Base-by-base conservation (phyloP, 2,329 filamentous ascomycete genomes). In the Parafenestella ontariensis region DNA sequence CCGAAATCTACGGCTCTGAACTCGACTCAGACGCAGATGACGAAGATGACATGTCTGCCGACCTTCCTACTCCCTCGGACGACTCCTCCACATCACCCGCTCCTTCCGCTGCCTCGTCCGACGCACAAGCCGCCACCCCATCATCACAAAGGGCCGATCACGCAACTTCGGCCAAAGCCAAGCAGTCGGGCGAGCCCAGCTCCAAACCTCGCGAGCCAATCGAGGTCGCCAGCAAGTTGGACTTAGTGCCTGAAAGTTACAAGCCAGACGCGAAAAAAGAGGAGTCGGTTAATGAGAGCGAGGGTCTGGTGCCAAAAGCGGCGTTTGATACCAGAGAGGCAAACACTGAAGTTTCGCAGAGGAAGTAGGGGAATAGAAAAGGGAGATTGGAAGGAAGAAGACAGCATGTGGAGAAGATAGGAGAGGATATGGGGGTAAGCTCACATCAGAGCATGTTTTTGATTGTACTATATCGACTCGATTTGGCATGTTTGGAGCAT, bases 1-100 rank as follows among this genome's bases (percentile, higher is more conserved):
- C 95, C 18, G 95, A 98, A 39, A 84, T 97, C 56, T 99, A 99
- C 77, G 93, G 92, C 56, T 85, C 89, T 39, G 94, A 98, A 75
- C 82, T 97, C 17, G 88, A 90, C 29, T 89, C 92, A 43, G 92
- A 96, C 46, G 86, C 87, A 40, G 87, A 89, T n/a, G 86, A 87
- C 29, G 87, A 89, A 18, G 84, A 87, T 41, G 79, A 80, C 65
- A 51, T 76, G 66, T 55, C 59, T 5, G 63, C 66, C 1, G 58
- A 56, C n/a, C 52, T 56, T 28, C 49, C 53, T 20, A 24, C 56
- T 2, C 29, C 52, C 20, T 48, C 59, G 1, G 43, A 34, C 15
- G 28, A 18, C 23, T 37, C 28, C 34, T 26, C 43, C 11, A 40
- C 23, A 29, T 21, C 39, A 10, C 31, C 41, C 8, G 37, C 49